Conservation (phyloP, 208 protist species). For the Leptomonas pyrrhocoris region DNA sequence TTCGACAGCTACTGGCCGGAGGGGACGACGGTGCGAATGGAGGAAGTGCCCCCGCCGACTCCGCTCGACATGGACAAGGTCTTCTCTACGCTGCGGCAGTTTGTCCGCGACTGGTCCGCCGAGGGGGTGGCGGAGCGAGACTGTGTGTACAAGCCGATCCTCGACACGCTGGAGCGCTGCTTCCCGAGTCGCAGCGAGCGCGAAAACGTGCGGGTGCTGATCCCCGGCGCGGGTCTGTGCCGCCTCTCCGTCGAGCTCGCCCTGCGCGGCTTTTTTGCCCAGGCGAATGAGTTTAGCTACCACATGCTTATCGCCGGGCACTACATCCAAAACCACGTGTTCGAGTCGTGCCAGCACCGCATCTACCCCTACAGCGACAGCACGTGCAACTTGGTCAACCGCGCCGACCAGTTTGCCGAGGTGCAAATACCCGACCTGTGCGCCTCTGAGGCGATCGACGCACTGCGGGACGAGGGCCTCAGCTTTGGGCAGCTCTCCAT, state of each 20-base stretch:
- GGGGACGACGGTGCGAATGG: conserved; percentile 61
- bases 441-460: conserved; percentile 79
- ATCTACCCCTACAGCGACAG: conserved; percentile 94
- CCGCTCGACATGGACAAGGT: conserved; percentile 94
- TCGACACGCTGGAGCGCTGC: conserved; percentile 76
- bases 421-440: conserved; percentile 93
- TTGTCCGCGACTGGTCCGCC: conserved; percentile 95
- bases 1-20: conserved; percentile 92
- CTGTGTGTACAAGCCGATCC: conserved; percentile 89
- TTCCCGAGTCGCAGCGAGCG: conserved; percentile 73
- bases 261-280: conserved; percentile 87
- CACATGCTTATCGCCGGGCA: conserved; percentile 97
- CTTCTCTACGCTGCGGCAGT: conserved; percentile 95
- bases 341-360: conserved; percentile 74
- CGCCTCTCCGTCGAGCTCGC: conserved; percentile 95
- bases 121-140: conserved; percentile 92
- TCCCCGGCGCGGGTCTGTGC: conserved; percentile 92
- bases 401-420: conserved; percentile 89
- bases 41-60: conserved; percentile 82
- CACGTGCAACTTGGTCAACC: conserved; percentile 89
- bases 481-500: conserved; percentile 94
- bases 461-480: conserved; percentile 50
- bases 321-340: conserved; percentile 95
- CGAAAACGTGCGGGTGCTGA: conserved; percentile 70
- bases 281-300: conserved; percentile 98